phyloP scores from a whole-genome alignment of 108 stramenopile genomes.

The Aurantiochytrium sp. region DNA sequence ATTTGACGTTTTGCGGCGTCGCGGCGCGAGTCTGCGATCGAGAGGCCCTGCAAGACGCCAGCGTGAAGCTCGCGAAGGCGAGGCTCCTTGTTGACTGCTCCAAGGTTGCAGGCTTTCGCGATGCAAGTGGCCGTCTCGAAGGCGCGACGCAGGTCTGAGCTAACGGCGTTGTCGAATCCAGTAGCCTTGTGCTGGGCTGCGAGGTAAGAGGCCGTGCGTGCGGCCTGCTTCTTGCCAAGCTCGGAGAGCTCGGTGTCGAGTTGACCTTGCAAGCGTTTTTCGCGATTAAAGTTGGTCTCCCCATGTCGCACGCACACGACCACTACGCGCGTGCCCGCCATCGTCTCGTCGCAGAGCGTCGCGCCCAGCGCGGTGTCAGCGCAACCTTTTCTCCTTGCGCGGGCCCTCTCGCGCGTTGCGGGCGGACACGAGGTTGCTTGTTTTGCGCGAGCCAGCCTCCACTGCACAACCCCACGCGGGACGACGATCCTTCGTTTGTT shows the following conservation, averaged over 20 bases:
- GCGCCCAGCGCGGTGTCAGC: background rate
- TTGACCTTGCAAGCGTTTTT: background rate
- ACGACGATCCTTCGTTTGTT: too few species aligned
- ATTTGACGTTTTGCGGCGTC: background rate
- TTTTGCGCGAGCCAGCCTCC: too few species aligned
- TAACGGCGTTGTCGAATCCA: background rate
- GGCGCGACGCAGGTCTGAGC: background rate
- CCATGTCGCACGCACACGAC: background rate
- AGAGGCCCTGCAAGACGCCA: background rate
- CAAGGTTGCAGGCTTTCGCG: background rate
- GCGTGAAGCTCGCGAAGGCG: background rate
- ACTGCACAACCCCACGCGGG: too few species aligned
- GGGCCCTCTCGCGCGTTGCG: too few species aligned
- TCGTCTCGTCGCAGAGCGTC: background rate
- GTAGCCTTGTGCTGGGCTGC: background rate
- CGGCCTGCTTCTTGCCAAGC: background rate
- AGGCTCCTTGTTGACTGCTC: background rate
- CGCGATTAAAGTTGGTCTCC: background rate
- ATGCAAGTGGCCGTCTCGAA: background rate
- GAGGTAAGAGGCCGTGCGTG: background rate
- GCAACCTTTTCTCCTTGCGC: too few species aligned
- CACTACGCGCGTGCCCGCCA: background rate
- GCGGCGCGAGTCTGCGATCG: background rate
- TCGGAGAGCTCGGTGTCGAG: conserved; percentile 18
- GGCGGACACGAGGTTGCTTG: too few species aligned